Evolutionary conservation across 306 rosid species (phyloP), one percentile per base, ranked within the genome.

Genomic region (Cicer chorassanicum): DNA sequence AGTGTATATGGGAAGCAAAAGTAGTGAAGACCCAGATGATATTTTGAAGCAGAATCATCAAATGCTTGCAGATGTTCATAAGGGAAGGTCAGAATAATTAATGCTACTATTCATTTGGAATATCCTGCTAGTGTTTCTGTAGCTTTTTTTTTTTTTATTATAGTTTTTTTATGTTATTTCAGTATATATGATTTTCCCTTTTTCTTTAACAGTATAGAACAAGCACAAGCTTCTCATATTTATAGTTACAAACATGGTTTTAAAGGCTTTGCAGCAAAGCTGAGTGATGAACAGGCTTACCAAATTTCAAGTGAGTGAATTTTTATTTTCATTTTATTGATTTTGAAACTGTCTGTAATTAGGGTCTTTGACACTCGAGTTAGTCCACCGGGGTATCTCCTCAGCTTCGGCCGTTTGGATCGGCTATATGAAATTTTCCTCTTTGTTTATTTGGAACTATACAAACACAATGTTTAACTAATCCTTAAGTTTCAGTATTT

Each of bases 1-100:
- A 0, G 93, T 87, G 64, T 91, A 91, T 55, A 91, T 91, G 91
- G 96, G 96, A 85, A 88, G 88, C 90, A 85, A 82, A 48, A 85
- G 86, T 79, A 85, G 83, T 0, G 77, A 82, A 72, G 82, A 85
- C 65, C 79, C 92, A 65, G 90, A 72, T 56, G 89, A 85, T 62
- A 78, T 82, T 84, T 65, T 88, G 85, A 75, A 66, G 42, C 87
- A 85, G 13, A 78, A 85, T 61, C 93, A 88, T 82, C 87, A 88
- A 61, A 88, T 91, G 54, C 89, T 91, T 74, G 83, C 91, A 75
- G 24, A 83, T 65, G 96, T 91, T 77, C 91, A 91, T 19, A 15
- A 59, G 1, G 93, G 88, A 84, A 87, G 91, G 96, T 91, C 71
- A 66, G 73, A 39, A 41, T 10, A 38, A 14, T 57, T 24, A 15